A percentile compares a stretch with the other conserved stretches of the same genome.
Conservation (phyloP, 768 basidiomycete genomes). For the Piloderma croceum region DNA sequence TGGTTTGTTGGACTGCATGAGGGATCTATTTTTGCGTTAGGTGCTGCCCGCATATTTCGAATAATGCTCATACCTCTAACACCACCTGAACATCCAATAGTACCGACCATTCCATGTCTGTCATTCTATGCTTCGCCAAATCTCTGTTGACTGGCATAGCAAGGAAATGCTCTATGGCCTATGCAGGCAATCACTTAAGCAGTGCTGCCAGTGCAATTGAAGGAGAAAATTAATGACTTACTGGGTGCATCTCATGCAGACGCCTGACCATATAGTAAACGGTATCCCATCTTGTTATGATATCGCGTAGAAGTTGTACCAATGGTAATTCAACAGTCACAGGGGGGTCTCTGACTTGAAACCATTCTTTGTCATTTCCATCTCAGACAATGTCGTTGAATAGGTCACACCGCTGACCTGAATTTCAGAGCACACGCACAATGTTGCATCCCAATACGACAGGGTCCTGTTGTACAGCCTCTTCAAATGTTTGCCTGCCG, state of each 20-base stretch:
- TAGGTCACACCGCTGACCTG: conserved; percentile 12
- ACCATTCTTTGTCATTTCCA: conserved; percentile 5
- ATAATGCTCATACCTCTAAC: conserved; percentile 3
- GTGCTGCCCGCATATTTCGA: too few relatives aligned
- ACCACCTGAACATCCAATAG: conserved; percentile 15
- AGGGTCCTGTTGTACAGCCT: too few relatives aligned
- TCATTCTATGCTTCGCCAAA: conserved; percentile 4
- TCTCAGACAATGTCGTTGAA: conserved; percentile 8
- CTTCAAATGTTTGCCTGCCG: too few relatives aligned
- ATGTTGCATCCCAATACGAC: conserved; percentile 6
- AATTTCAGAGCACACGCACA: conserved; percentile 11
- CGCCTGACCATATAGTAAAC: conserved; percentile 13
- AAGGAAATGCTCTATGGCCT: conserved; percentile 8
- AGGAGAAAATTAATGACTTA: conserved; percentile 4
- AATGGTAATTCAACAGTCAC: not conserved
- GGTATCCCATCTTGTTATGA: conserved; percentile 13
- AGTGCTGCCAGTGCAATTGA: conserved; percentile 1
- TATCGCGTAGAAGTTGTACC: conserved; percentile 10
- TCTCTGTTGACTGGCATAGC: too few relatives aligned
- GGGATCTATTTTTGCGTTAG: conserved; percentile 3
- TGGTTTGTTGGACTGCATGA: conserved; percentile 14
- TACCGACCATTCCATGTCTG: conserved; percentile 11
- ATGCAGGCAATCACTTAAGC: conserved; percentile 5
- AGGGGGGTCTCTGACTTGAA: not conserved
- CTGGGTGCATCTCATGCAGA: conserved; percentile 10